These are phyloP conservation scores for Claviceps sp. DNA, from an alignment of 2,329 filamentous ascomycete genomes.

Conservation along the genomic window DNA sequence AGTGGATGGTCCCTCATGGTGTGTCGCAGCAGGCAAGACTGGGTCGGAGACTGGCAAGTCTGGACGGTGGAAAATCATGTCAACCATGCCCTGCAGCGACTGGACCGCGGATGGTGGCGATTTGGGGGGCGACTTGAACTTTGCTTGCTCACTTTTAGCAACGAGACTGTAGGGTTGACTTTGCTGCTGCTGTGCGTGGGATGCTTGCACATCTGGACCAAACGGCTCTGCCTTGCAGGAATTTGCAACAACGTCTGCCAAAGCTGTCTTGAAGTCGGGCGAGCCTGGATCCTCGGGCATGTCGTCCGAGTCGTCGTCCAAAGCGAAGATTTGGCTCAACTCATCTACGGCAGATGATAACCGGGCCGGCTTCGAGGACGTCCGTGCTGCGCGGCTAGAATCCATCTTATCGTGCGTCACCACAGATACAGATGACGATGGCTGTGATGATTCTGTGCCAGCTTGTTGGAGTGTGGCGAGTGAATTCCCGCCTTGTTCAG, in stretches of 20 bases:
- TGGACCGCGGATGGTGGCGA: conserved; percentile 11
- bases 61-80: conserved; percentile 10
- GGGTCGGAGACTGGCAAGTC: conserved; percentile 9
- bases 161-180: background rate
- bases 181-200: background rate
- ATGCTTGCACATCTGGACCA: background rate
- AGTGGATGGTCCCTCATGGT: conserved; percentile 16
- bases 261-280: background rate
- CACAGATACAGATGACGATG: background rate
- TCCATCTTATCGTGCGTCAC: background rate
- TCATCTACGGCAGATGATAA: conserved; percentile 7
- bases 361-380: background rate
- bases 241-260: background rate
- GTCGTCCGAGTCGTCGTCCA: conserved; percentile 5
- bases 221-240: background rate
- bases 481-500: background rate
- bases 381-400: background rate
- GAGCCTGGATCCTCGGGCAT: background rate
- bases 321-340: conserved; percentile 7
- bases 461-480: background rate
- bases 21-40: conserved; percentile 10
- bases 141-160: conserved; percentile 1
- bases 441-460: background rate
- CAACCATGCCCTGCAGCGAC: conserved; percentile 11
- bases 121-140: background rate